Evolutionary conservation across 345 rosid genomes (phyloP).

Genomic region (Corymbia maculata): DNA sequence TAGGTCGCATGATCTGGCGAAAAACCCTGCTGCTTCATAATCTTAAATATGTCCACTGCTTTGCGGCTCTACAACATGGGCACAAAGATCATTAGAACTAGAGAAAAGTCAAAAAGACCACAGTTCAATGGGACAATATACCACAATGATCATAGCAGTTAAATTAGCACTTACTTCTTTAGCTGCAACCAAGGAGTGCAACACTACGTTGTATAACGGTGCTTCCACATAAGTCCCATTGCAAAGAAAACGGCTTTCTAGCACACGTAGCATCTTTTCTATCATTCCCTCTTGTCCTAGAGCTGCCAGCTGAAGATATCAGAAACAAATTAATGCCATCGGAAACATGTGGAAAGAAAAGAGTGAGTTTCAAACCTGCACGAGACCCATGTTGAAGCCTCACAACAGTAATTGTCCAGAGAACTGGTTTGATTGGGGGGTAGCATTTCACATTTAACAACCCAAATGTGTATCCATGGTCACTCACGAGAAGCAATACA

Average conservation of each 20-base stretch:
- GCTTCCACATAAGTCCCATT: constrained; percentile 26
- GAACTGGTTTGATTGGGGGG: neutral
- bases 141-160: neutral
- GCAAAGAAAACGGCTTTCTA: constrained; percentile 30
- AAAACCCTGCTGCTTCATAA: constrained; percentile 35
- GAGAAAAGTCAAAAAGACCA: neutral
- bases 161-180: constrained; percentile 34
- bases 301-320: constrained; percentile 49
- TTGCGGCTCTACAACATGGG: constrained; percentile 32
- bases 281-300: constrained; percentile 78
- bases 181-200: constrained; percentile 56
- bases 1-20: constrained; percentile 43
- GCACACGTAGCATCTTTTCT: constrained; percentile 37
- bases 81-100: neutral
- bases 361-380: neutral
- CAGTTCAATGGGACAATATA: neutral
- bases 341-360: neutral
- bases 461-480: neutral
- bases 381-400: neutral
- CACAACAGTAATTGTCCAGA: neutral
- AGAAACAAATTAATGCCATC: neutral
- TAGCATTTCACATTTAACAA: neutral
- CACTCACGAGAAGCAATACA: neutral
- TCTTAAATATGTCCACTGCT: constrained; percentile 51
- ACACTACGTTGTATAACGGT: constrained; percentile 43